Evolutionary conservation across 2,329 filamentous ascomycete species (phyloP).

Genomic region (Pestalotiopsis sp.): DNA sequence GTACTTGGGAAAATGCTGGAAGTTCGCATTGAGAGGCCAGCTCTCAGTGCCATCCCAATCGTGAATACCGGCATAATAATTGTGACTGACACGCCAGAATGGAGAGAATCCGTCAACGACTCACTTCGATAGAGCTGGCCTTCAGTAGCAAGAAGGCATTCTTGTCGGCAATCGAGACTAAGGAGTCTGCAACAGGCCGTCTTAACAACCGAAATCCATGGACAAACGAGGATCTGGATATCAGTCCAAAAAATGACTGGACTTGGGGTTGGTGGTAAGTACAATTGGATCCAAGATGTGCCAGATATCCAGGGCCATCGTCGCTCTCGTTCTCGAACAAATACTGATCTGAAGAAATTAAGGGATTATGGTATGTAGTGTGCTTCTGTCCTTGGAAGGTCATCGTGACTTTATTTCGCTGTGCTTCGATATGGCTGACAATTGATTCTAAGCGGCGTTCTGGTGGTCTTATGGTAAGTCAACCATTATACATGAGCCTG

Average conservation of each 20-base stretch:
- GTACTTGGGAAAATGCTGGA: not conserved
- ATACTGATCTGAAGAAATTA: not conserved
- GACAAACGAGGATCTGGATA: conserved; percentile 4
- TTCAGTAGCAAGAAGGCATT: conserved; percentile 13
- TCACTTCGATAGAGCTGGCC: conserved; percentile 7
- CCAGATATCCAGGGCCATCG: not conserved
- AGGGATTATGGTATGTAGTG: not conserved
- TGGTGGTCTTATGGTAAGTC: conserved; percentile 7
- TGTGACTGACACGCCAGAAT: not conserved
- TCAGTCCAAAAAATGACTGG: conserved; percentile 3
- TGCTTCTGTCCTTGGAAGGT: too few species aligned
- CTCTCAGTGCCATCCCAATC: not conserved
- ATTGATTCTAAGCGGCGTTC: not conserved
- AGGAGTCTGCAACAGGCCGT: conserved; percentile 14
- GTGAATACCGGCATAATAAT: not conserved
- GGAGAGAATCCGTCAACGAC: conserved; percentile 1
- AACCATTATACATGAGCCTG: not conserved
- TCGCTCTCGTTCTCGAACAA: not conserved
- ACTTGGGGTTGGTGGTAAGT: conserved; percentile 4
- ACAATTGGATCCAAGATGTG: not conserved
- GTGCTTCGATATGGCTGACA: not conserved
- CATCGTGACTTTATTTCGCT: not conserved
- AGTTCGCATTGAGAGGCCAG: not conserved
- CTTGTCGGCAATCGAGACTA: conserved; percentile 15
- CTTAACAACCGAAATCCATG: conserved; percentile 14